phyloP scores from a whole-genome alignment of 2,329 filamentous ascomycete genomes.

The Colletotrichum abscissum region DNA sequence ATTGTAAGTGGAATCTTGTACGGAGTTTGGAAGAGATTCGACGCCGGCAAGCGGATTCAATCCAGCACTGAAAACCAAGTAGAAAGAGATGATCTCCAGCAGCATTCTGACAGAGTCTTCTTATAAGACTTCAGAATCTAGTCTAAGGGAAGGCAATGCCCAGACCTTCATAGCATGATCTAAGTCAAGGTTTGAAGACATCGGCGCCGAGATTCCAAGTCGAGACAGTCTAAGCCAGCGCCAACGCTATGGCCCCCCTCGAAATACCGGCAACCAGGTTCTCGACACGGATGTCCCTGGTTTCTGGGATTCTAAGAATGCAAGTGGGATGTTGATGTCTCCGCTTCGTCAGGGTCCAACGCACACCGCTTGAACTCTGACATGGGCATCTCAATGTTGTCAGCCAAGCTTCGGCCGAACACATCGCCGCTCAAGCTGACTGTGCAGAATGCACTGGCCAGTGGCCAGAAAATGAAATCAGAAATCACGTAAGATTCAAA shows the following conservation, averaged over 20 bases:
- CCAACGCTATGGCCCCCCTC: neutral
- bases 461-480: neutral
- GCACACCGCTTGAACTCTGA: neutral
- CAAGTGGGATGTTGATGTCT: neutral
- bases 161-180: neutral
- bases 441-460: neutral
- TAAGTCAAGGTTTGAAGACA: neutral
- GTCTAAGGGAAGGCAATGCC: neutral
- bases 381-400: neutral
- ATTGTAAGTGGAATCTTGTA: too few species aligned
- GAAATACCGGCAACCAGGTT: neutral
- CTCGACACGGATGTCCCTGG: neutral
- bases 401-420: neutral
- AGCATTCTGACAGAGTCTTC: neutral
- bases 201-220: conserved; percentile 19
- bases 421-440: neutral
- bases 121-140: neutral
- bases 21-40: neutral
- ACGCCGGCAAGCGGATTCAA: neutral
- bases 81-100: neutral
- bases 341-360: neutral
- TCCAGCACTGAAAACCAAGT: neutral
- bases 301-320: neutral
- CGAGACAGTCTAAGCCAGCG: neutral
- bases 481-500: neutral